phyloP scores from a whole-genome alignment of 108 stramenopile genomes.

The Aurantiochytrium sp. region DNA sequence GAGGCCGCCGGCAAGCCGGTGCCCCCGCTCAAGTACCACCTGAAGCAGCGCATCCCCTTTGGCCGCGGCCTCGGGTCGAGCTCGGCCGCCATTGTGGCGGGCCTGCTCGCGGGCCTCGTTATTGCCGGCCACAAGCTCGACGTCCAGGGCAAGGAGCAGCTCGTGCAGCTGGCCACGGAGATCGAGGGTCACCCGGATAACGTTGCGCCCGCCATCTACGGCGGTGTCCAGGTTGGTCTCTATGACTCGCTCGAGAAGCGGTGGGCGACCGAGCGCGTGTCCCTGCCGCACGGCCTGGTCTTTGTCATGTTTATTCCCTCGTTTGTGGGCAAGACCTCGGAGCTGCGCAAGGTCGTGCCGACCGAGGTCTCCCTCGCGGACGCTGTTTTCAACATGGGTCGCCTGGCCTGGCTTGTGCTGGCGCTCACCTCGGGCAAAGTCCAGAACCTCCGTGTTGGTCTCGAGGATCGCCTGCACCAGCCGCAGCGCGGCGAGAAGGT shows the following conservation, averaged over 20 bases:
- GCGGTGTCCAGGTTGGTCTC: conserved; percentile 96
- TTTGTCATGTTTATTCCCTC: conserved; percentile 93
- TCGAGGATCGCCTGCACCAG: conserved; percentile 91
- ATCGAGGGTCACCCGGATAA: conserved; percentile 99
- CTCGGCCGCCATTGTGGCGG: conserved; percentile 94
- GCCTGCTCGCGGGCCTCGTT: conserved; percentile 92
- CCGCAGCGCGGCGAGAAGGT: conserved; percentile 85
- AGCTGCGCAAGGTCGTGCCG: conserved; percentile 61
- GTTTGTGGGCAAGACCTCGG: conserved; percentile 86
- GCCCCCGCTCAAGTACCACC: conserved; percentile 81
- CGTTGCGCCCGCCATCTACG: conserved; percentile 95
- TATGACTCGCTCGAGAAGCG: conserved; percentile 71
- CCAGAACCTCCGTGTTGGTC: conserved; percentile 83
- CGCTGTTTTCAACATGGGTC: conserved; percentile 91
- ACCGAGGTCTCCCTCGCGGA: conserved; percentile 71
- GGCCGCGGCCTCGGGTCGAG: conserved; percentile 90
- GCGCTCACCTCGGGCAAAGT: conserved; percentile 79
- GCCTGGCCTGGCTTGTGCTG: conserved; percentile 88
- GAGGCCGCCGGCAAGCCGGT: conserved; percentile 83
- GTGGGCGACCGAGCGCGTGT: conserved; percentile 88
- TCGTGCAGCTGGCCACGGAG: conserved; percentile 89
- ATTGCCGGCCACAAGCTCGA: conserved; percentile 91
- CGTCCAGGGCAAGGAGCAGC: conserved; percentile 86
- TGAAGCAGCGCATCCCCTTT: conserved; percentile 86
- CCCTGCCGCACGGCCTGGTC: conserved; percentile 78